Evolutionary conservation across 1,284 basidiomycete species (phyloP).

Genomic region (Sporisorium reilianum): DNA sequence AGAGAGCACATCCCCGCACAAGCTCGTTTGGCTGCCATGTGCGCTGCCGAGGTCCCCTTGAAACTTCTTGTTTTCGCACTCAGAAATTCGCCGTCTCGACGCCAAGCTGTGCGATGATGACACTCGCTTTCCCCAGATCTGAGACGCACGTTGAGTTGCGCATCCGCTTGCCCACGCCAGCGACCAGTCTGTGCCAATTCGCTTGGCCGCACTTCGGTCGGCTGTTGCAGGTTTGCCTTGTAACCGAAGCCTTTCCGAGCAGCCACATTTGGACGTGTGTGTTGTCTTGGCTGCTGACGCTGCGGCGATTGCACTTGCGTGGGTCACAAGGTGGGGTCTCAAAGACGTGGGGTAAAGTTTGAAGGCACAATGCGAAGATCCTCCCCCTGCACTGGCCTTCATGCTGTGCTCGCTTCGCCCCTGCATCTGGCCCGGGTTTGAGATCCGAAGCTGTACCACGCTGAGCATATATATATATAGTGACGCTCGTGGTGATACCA

Average conservation of each 20-base stretch:
- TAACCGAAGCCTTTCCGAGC: not conserved
- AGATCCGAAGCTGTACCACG: not conserved
- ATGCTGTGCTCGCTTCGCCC: not conserved
- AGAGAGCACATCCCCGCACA: not conserved
- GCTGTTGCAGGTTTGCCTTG: not conserved
- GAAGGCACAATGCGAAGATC: not conserved
- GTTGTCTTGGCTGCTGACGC: not conserved
- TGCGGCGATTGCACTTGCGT: not conserved
- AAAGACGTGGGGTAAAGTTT: not conserved
- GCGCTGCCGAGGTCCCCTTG: not conserved
- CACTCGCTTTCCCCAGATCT: not conserved
- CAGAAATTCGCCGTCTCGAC: not conserved
- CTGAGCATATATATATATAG: not conserved
- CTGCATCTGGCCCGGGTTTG: not conserved
- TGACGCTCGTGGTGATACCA: too few species aligned
- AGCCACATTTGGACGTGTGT: not conserved
- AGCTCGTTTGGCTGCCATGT: not conserved
- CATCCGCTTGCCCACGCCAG: not conserved
- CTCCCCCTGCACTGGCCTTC: not conserved
- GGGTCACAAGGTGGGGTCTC: not conserved
- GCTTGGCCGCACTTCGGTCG: not conserved
- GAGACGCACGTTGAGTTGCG: constrained; percentile 14
- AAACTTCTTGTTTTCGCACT: not conserved
- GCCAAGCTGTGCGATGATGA: constrained; percentile 10
- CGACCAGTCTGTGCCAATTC: not conserved